Conservation (phyloP, 2,329 filamentous ascomycete species). For the Teratosphaeriaceae sp. region DNA sequence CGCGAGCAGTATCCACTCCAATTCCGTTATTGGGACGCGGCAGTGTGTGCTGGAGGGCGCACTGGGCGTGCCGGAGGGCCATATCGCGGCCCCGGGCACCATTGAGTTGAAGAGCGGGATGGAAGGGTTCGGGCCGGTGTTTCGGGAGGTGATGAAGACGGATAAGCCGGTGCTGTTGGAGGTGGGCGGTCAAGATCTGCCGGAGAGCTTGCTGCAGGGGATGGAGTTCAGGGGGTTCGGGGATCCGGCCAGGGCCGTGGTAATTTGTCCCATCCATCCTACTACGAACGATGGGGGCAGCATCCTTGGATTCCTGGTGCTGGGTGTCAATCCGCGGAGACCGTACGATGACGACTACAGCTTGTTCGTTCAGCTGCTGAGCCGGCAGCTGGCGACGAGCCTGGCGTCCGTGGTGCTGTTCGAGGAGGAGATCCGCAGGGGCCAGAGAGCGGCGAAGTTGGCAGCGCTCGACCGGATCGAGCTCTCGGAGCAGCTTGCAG, state of each 20-base stretch:
- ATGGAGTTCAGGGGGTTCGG: slow-evolving; percentile 65
- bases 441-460: slow-evolving; percentile 64
- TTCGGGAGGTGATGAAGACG: slow-evolving; percentile 67
- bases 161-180: slow-evolving; percentile 62
- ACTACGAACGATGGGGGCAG: slow-evolving; percentile 58
- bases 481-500: slow-evolving; percentile 66
- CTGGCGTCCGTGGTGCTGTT: slow-evolving; percentile 76
- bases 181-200: slow-evolving; percentile 58
- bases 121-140: slow-evolving; percentile 68
- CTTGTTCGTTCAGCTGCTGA: slow-evolving; percentile 68
- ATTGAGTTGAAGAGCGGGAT: slow-evolving; percentile 65
- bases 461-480: slow-evolving; percentile 72
- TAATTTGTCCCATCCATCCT: slow-evolving; percentile 72
- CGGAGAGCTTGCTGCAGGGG: slow-evolving; percentile 56
- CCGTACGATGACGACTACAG: slow-evolving; percentile 77
- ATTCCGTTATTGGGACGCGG: slow-evolving; percentile 54
- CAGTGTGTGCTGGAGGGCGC: slow-evolving; percentile 65
- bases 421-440: slow-evolving; percentile 72
- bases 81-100: slow-evolving; percentile 52
- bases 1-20: slow-evolving; percentile 63
- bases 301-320: slow-evolving; percentile 69
- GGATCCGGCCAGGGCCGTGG: slow-evolving; percentile 62
- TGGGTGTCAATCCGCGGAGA: slow-evolving; percentile 70
- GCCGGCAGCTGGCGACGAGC: slow-evolving; percentile 69
- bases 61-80: slow-evolving; percentile 59